phyloP scores from a whole-genome alignment of 75 land plant genomes.

The Pinus taeda region DNA sequence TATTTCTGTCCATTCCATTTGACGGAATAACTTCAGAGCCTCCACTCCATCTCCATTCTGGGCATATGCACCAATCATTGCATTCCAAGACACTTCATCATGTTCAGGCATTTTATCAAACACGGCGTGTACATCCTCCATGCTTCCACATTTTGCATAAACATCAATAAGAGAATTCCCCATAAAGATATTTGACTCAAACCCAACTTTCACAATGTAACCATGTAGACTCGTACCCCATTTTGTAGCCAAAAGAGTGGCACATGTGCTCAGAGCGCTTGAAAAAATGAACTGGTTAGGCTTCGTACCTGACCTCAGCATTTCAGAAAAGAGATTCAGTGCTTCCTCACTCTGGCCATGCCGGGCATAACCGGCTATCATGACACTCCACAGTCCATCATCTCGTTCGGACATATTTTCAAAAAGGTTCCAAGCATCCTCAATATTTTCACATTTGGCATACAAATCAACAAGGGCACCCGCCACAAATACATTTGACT shows the following conservation, averaged over 20 bases:
- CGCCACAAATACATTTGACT: conserved; percentile 30
- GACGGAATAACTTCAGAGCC: conserved; percentile 17
- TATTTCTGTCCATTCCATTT: conserved; percentile 1
- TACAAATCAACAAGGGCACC: conserved; percentile 42
- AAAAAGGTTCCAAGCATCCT: conserved; percentile 21
- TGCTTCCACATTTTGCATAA: conserved; percentile 46
- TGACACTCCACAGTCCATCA: conserved; percentile 10
- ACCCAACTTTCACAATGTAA: conserved; percentile 23
- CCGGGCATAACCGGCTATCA: conserved; percentile 14
- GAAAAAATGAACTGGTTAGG: conserved; percentile 43
- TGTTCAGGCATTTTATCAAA: conserved; percentile 17
- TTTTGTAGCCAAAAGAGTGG: conserved; percentile 2
- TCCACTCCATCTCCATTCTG: conserved; percentile 8
- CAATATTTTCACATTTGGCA: conserved; percentile 29
- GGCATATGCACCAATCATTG: conserved; percentile 17
- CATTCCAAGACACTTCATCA: conserved; percentile 24
- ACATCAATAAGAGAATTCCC: conserved; percentile 45
- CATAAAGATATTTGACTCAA: conserved; percentile 25
- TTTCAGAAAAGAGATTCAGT: conserved; percentile 17
- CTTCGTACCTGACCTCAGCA: conserved; percentile 9
- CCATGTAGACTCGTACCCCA: conserved; percentile 43
- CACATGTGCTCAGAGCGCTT: conserved; percentile 39
- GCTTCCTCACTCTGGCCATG: conserved; percentile 29
- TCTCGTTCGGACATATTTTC: not conserved
- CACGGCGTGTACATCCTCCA: conserved; percentile 25